Evolutionary conservation across 2,329 filamentous ascomycete genomes (phyloP).

Genomic region (Monosporascus sp.): DNA sequence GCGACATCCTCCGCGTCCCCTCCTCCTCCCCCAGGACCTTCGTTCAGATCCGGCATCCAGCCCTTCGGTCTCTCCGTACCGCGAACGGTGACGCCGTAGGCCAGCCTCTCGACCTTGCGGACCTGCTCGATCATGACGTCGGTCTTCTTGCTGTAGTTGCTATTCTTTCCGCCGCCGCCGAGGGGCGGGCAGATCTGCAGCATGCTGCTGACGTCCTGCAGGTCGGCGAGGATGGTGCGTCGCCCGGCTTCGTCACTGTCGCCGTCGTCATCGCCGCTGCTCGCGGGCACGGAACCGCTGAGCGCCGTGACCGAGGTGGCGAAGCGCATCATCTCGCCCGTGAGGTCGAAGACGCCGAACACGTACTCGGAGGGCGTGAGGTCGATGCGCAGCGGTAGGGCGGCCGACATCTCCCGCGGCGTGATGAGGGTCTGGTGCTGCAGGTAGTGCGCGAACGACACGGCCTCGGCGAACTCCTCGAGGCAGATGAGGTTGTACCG

Average conservation of each 20-base stretch:
- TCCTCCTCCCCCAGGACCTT: conserved; percentile 12
- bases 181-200: conserved; percentile 69
- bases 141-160: conserved; percentile 67
- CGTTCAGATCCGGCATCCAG: conserved; percentile 75
- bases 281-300: conserved; percentile 46
- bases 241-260: conserved; percentile 15
- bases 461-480: conserved; percentile 91
- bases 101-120: conserved; percentile 85
- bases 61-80: conserved; percentile 86
- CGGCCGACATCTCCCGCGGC: conserved; percentile 51
- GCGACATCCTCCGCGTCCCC: conserved; percentile 16
- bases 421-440: conserved; percentile 70
- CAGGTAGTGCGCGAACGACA: conserved; percentile 86
- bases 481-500: conserved; percentile 86
- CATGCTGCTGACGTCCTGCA: conserved; percentile 70
- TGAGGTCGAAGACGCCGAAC: conserved; percentile 87
- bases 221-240: conserved; percentile 69
- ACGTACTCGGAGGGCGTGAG: conserved; percentile 82
- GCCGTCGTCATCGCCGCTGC: conserved; percentile 14
- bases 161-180: conserved; percentile 44
- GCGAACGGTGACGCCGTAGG: conserved; percentile 82
- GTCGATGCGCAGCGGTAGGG: conserved; percentile 49
- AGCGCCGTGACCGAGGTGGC: conserved; percentile 84
- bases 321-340: conserved; percentile 95
- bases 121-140: conserved; percentile 84